phyloP scores from a whole-genome alignment of 2,329 filamentous ascomycete genomes.

The Colletotrichum cereale region DNA sequence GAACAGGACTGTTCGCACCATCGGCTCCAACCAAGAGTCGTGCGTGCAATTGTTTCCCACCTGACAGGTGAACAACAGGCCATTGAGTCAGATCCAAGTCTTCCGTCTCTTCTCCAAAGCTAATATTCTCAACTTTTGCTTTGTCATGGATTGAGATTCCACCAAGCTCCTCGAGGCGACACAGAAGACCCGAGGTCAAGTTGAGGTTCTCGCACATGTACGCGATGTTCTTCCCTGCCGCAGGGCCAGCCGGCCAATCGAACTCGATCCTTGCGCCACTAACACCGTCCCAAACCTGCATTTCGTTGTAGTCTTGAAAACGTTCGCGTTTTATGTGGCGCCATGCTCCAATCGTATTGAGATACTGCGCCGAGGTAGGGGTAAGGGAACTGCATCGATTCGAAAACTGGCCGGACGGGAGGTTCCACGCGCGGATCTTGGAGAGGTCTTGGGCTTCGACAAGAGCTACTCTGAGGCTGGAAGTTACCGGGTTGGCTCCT shows the following conservation, averaged over 20 bases:
- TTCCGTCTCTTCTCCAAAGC: constrained; percentile 76
- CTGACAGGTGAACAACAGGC: constrained; percentile 83
- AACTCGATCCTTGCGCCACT: constrained; percentile 91
- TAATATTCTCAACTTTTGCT: constrained; percentile 83
- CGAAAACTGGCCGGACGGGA: constrained; percentile 79
- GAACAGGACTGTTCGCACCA: constrained; percentile 93
- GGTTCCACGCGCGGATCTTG: constrained; percentile 75
- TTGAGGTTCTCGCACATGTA: constrained; percentile 98
- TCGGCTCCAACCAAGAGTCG: constrained; percentile 93
- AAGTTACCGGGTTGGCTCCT: constrained; percentile 83
- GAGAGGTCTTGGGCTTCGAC: constrained; percentile 90
- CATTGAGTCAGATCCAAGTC: constrained; percentile 84
- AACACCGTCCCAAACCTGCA: constrained; percentile 99
- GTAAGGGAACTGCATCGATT: constrained; percentile 97
- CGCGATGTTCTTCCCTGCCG: constrained; percentile 76
- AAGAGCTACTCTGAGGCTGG: constrained; percentile 84
- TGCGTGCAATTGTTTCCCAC: constrained; percentile 77
- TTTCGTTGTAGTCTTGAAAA: constrained; percentile 90
- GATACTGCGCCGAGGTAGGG: constrained; percentile 85
- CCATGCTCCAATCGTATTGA: constrained; percentile 90
- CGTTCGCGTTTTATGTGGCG: constrained; percentile 77
- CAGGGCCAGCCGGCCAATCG: constrained; percentile 72
- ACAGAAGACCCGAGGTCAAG: constrained; percentile 82
- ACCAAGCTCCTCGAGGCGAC: constrained; percentile 77
- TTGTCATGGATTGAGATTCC: constrained; percentile 79